Conservation (phyloP, 179 eudicot genomes). For the Dionaea muscipula region DNA sequence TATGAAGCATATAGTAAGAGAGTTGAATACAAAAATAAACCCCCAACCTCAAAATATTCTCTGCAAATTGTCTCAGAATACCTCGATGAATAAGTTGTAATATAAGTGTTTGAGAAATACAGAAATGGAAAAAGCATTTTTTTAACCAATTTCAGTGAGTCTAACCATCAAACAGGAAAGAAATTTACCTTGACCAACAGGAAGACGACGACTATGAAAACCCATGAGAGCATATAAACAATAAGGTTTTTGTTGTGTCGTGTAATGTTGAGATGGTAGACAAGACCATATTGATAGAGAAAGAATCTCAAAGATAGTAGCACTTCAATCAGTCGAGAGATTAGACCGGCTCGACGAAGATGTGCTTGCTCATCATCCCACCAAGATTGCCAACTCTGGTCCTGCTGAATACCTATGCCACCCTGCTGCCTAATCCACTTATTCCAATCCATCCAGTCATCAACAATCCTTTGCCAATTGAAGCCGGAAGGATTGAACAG, state of each 20-base stretch:
- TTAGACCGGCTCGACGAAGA: constrained; percentile 44
- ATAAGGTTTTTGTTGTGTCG: constrained; percentile 50
- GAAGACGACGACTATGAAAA: constrained; percentile 64
- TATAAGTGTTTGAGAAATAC: too few species aligned
- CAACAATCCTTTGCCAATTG: constrained; percentile 75
- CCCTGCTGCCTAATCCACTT: constrained; percentile 91
- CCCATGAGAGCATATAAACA: constrained; percentile 88
- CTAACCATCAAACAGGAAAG: background rate
- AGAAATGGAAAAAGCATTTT: too few species aligned
- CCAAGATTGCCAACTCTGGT: constrained; percentile 99
- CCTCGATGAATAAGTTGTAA: too few species aligned
- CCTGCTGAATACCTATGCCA: constrained; percentile 79
- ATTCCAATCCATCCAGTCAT: constrained; percentile 91
- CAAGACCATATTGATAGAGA: constrained; percentile 89
- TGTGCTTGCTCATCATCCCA: constrained; percentile 89
- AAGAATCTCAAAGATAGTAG: constrained; percentile 69
- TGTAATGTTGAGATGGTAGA: constrained; percentile 88
- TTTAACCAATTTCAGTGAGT: too few species aligned
- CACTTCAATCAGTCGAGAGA: constrained; percentile 54
- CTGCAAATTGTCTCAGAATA: too few species aligned
- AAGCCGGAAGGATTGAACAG: constrained; percentile 93
- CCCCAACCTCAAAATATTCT: background rate
- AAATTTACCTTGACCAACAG: constrained; percentile 61
- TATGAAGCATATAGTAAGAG: too few species aligned
- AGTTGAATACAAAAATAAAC: too few species aligned